These are phyloP conservation scores for Gamsiella multidivaricata DNA, from an alignment of 192 early-diverging fungal genomes.

Conservation along the genomic window DNA sequence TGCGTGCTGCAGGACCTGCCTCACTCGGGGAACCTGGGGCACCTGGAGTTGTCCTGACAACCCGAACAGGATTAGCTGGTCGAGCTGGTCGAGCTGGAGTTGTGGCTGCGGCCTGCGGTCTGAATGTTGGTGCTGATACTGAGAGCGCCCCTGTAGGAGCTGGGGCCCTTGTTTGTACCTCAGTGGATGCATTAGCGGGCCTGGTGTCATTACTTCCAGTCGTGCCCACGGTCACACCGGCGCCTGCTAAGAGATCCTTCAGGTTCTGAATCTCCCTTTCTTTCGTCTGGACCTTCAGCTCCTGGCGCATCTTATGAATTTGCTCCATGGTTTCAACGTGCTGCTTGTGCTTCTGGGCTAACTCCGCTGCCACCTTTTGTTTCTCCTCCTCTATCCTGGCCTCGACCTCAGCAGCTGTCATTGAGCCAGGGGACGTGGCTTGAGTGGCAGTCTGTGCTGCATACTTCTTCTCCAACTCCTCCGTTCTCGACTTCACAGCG, in stretches of 20 bases:
- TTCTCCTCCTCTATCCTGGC: constrained; percentile 54
- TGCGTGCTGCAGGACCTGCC: constrained; percentile 6
- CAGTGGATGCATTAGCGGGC: neutral
- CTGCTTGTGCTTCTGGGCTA: constrained; percentile 54
- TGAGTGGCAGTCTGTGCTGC: constrained; percentile 54
- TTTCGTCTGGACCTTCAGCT: constrained; percentile 57
- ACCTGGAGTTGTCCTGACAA: neutral
- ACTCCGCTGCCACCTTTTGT: constrained; percentile 54
- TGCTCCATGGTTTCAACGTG: constrained; percentile 50
- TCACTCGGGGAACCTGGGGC: neutral
- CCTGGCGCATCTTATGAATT: constrained; percentile 58
- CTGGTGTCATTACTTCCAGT: constrained; percentile 16
- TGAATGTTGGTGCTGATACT: constrained; percentile 13
- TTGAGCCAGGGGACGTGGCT: constrained; percentile 31
- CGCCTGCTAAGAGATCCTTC: constrained; percentile 47
- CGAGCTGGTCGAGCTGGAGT: constrained; percentile 5
- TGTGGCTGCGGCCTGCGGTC: constrained; percentile 10
- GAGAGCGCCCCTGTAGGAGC: constrained; percentile 7
- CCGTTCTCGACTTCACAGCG: constrained; percentile 19
- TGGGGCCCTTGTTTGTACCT: neutral
- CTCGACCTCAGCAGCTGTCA: constrained; percentile 14
- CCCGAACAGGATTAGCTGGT: constrained; percentile 12
- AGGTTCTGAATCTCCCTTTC: constrained; percentile 58
- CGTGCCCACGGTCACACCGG: constrained; percentile 1
- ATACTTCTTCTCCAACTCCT: constrained; percentile 49